Percentiles rank a stretch among this genome's conserved stretches.
These are phyloP conservation scores for Mucuna pruriens DNA, from an alignment of 306 rosid genomes.

Conservation along the genomic window DNA sequence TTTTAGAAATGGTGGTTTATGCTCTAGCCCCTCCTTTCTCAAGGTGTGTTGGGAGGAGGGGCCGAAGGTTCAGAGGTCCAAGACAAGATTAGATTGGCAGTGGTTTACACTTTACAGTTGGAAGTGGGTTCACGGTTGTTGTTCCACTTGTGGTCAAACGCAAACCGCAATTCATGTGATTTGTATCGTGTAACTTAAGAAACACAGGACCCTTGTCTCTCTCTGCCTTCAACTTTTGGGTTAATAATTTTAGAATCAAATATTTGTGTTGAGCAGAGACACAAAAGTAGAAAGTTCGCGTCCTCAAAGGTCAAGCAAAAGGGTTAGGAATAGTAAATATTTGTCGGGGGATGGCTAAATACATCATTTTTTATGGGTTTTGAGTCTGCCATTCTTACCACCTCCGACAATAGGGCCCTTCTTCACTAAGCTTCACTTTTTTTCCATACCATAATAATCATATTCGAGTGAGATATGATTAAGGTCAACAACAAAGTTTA, in stretches of 20 bases:
- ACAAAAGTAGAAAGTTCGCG: background rate
- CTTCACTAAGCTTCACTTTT: too few relatives aligned
- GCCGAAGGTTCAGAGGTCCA: background rate
- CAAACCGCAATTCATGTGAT: conserved; percentile 39
- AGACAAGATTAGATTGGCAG: conserved; percentile 6
- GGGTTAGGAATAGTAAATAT: background rate
- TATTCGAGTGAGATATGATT: too few relatives aligned
- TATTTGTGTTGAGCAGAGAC: background rate
- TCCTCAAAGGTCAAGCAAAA: background rate
- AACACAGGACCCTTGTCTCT: conserved; percentile 14
- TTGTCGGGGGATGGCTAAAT: background rate
- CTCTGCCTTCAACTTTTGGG: background rate
- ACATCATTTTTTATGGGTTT: background rate
- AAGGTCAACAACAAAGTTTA: too few relatives aligned
- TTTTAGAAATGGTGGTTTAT: background rate
- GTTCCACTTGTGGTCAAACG: background rate
- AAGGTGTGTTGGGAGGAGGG: background rate
- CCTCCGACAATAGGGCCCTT: background rate
- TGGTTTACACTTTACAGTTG: conserved; percentile 21
- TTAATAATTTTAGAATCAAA: conserved; percentile 16
- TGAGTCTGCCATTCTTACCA: background rate
- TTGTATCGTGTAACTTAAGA: conserved; percentile 24
- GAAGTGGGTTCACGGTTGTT: background rate
- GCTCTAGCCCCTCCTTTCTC: background rate
- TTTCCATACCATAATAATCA: too few relatives aligned